These are phyloP conservation scores for Erodium chrysanthum DNA, from an alignment of 441 rosid species.

Conservation along the genomic window DNA sequence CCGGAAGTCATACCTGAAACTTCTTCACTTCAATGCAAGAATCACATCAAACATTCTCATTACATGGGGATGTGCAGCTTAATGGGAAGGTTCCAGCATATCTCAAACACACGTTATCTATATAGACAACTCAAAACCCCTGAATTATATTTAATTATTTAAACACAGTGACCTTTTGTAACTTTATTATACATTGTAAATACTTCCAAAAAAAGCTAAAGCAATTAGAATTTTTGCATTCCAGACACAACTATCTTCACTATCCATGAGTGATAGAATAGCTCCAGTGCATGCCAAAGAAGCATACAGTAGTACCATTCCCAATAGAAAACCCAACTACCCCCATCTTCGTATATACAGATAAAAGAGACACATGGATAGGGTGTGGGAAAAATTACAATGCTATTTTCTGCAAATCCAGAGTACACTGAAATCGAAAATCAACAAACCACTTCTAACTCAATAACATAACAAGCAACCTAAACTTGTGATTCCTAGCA, in stretches of 20 bases:
- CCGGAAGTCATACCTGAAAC: neutral
- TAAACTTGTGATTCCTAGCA: neutral
- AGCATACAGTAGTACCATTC: neutral
- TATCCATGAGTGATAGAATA: neutral
- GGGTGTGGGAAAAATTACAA: neutral
- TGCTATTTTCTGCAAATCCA: neutral
- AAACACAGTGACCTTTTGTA: no score
- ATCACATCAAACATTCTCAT: neutral
- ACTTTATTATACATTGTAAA: no score
- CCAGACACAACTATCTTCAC: neutral
- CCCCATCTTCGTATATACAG: neutral
- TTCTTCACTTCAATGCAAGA: neutral
- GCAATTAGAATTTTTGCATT: neutral
- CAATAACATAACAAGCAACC: constrained; percentile 3
- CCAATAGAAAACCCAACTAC: neutral
- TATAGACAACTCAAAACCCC: no score
- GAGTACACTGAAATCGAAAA: neutral
- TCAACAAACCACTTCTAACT: neutral
- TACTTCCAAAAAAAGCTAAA: no score
- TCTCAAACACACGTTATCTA: no score
- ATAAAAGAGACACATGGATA: neutral
- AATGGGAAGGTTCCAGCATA: neutral
- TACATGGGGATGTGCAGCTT: neutral
- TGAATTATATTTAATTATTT: no score
- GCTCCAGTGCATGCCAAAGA: neutral